These are phyloP conservation scores for Xylariaceae sp. DNA, from an alignment of 2,329 filamentous ascomycete genomes.

Conservation along the genomic window DNA sequence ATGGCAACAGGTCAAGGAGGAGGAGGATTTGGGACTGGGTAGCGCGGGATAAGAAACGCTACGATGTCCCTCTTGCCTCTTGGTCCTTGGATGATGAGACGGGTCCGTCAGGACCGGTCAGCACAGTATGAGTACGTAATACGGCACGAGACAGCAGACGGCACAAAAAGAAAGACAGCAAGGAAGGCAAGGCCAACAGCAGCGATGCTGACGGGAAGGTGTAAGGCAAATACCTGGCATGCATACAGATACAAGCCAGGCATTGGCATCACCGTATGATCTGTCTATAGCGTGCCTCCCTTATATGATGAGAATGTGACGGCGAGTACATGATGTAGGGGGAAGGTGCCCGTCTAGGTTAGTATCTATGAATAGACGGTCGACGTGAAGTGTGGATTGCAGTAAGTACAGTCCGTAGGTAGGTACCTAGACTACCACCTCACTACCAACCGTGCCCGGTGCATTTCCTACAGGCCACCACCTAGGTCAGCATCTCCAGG, in stretches of 20 bases:
- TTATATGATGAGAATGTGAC: conserved; percentile 17
- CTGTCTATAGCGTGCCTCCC: background rate
- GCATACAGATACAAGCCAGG: background rate
- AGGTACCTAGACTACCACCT: too few relatives aligned
- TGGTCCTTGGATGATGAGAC: background rate
- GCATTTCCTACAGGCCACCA: too few relatives aligned
- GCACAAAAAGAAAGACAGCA: background rate
- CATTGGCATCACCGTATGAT: background rate
- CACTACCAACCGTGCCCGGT: too few relatives aligned
- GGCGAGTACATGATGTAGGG: background rate
- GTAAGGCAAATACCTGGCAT: background rate
- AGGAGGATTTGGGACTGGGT: background rate
- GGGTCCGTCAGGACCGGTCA: conserved; percentile 9
- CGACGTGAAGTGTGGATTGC: too few relatives aligned
- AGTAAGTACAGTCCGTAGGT: too few relatives aligned
- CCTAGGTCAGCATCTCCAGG: too few relatives aligned
- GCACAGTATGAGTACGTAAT: conserved; percentile 2
- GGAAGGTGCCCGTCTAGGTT: background rate
- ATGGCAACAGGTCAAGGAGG: background rate
- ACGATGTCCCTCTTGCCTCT: background rate
- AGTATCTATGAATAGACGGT: background rate
- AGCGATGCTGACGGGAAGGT: background rate
- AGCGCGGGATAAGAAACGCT: background rate
- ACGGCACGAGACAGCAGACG: background rate
- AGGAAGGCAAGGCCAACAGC: background rate